Base-by-base conservation (phyloP, 1,139 yeast species). In the Debaryomyces sp. region DNA sequence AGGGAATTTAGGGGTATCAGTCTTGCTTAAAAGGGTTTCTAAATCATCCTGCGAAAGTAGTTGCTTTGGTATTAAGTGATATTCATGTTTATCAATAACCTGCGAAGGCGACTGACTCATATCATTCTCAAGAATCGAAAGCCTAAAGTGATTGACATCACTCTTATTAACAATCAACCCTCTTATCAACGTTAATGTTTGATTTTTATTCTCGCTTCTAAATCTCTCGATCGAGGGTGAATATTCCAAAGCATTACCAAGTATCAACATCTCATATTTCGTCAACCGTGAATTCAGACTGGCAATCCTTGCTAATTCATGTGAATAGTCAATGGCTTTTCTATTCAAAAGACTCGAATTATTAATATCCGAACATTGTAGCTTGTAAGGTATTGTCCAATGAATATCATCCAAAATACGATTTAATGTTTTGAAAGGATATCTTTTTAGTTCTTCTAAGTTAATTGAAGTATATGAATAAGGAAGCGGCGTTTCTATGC, bases 331-430 rank as follows among this genome's bases (percentile, higher is more conserved):
- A 35, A 74, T 59, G 1, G 80, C 77, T 43, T 60, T 63, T 30
- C 60, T 44, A 44, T 59, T 61, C 36, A 76, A 61, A 22, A 75
- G 56, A 48, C 72, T 63, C 38, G 46, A 46, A 21, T 57, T 55
- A 44, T 56, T 54, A 1, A 18, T 18, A 24, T 33, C 39, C 5
- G 42, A 13, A 7, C 36, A 30, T 27, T 57, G 58, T 7, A 52
- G 49, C 45, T 56, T 59, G 48, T 57, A 64, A 7, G 72, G 67
- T 40, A 68, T 44, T 48, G 77, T 60, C 76, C 79, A 77, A 55
- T 78, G 71, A 37, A 86, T 62, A 58, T 87, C 94, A 60, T 85
- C 90, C 26, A 86, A 56, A 27, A 87, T 72, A 46, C 94, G 70
- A 56, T 86, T 86, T 24, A 85, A 67, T 0, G 92, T 85, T 58